A percentile compares a stretch with the other conserved stretches of the same genome.
Conservation (phyloP, 2,329 filamentous ascomycete genomes). For the Apiospora pterosperma region DNA sequence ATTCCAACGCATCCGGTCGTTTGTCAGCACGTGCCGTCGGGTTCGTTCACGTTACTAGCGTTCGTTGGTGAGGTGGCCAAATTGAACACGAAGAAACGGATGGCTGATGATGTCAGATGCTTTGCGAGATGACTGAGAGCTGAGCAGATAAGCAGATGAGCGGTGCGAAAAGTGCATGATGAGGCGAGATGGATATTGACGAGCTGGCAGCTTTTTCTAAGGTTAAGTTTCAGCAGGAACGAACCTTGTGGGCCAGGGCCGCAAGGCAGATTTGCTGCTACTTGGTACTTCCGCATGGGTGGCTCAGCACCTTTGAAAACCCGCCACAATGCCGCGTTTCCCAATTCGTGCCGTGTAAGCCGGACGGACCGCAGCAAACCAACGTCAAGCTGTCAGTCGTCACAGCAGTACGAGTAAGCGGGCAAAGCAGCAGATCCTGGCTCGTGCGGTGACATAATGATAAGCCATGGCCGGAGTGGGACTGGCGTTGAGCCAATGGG, state of each 20-base stretch:
- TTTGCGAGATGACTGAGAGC: not conserved
- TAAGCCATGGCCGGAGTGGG: not conserved
- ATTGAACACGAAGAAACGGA: not conserved
- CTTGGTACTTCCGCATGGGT: too few relatives aligned
- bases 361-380: not conserved
- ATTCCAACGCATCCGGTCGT: not conserved
- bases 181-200: not conserved
- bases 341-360: not conserved
- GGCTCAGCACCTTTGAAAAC: constrained; percentile 2
- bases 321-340: not conserved
- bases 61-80: not conserved
- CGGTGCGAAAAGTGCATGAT: not conserved
- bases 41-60: not conserved
- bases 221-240: not conserved
- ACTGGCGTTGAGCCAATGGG: not conserved
- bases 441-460: not conserved
- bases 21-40: not conserved
- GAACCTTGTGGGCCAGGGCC: not conserved
- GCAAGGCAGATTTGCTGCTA: not conserved
- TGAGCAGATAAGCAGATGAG: not conserved
- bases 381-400: not conserved
- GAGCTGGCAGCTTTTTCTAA: too few relatives aligned
- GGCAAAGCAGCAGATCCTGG: not conserved
- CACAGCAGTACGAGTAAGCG: not conserved
- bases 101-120: not conserved